Conservation (phyloP, 257 asterid species). For the Petunia secreta region DNA sequence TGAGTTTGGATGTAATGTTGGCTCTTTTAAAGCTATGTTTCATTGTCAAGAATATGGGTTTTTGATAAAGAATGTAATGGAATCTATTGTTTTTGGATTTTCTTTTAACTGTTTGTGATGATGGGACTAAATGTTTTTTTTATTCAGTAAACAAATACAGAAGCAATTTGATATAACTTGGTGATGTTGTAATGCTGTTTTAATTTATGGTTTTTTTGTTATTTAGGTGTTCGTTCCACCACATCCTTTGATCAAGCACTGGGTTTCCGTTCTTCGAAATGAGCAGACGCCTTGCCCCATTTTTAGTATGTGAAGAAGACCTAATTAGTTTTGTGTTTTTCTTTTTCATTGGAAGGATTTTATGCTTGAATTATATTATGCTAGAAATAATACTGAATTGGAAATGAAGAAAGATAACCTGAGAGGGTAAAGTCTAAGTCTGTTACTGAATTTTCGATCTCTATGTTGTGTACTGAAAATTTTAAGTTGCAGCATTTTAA, state of each 20-base stretch:
- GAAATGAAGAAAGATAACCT: neutral
- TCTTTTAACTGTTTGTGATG: slow-evolving; percentile 21
- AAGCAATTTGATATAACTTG: neutral
- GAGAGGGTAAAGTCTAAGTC: neutral
- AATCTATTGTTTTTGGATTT: slow-evolving; percentile 9
- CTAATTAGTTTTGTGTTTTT: neutral
- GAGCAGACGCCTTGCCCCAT: slow-evolving; percentile 83
- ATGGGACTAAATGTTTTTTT: neutral
- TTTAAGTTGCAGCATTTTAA: too few relatives aligned
- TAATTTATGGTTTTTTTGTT: neutral
- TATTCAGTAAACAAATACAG: neutral
- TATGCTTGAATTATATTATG: slow-evolving; percentile 14
- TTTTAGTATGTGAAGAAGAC: slow-evolving; percentile 62
- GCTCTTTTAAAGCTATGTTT: neutral
- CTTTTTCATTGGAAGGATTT: neutral
- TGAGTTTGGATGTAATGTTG: too few relatives aligned
- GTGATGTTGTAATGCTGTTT: slow-evolving; percentile 8
- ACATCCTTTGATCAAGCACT: slow-evolving; percentile 93
- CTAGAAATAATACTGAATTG: neutral
- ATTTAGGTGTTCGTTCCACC: slow-evolving; percentile 91
- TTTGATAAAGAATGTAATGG: neutral
- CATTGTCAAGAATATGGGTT: slow-evolving; percentile 14
- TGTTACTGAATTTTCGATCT: too few relatives aligned
- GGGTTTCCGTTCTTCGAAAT: slow-evolving; percentile 95
- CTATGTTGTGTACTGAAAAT: too few relatives aligned